These are phyloP conservation scores for Cryptococcus amylolentus DNA, from an alignment of 1,284 basidiomycete genomes.

Conservation along the genomic window DNA sequence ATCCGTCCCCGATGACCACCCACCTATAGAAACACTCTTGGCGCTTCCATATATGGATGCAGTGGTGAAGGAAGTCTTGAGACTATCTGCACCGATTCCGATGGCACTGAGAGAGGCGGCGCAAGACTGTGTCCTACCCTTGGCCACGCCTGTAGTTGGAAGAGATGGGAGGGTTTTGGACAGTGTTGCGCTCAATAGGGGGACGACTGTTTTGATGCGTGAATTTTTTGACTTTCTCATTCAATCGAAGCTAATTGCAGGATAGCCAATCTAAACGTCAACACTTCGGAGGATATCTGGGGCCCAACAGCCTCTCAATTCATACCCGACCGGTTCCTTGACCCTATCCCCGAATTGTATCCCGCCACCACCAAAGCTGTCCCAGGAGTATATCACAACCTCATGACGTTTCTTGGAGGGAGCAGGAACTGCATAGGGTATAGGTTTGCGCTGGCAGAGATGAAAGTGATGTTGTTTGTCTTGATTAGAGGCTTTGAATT, in stretches of 20 bases:
- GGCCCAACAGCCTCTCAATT: slow-evolving; percentile 66
- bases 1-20: slow-evolving; percentile 47
- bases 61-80: slow-evolving; percentile 65
- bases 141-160: slow-evolving; percentile 49
- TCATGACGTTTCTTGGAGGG: slow-evolving; percentile 64
- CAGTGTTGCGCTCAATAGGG: slow-evolving; percentile 34
- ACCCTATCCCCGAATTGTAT: slow-evolving; percentile 1
- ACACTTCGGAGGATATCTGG: slow-evolving; percentile 61
- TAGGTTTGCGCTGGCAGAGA: slow-evolving; percentile 65
- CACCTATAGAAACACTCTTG: slow-evolving; percentile 19
- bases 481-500: slow-evolving; percentile 60
- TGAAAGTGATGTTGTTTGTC: slow-evolving; percentile 60
- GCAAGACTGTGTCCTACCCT: slow-evolving; percentile 61
- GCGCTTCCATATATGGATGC: slow-evolving; percentile 58
- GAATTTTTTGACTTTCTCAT: background rate
- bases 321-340: slow-evolving; percentile 44
- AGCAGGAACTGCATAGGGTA: slow-evolving; percentile 68
- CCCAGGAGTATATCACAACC: background rate
- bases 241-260: slow-evolving; percentile 2
- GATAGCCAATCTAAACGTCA: slow-evolving; percentile 54
- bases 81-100: slow-evolving; percentile 63
- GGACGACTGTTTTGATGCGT: slow-evolving; percentile 43
- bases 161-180: slow-evolving; percentile 47
- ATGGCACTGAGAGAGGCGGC: slow-evolving; percentile 42
- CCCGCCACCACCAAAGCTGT: background rate